Percentiles rank a stretch among this genome's conserved stretches.
phyloP scores from a whole-genome alignment of 345 rosid species.

The Eucalyptus cloeziana region DNA sequence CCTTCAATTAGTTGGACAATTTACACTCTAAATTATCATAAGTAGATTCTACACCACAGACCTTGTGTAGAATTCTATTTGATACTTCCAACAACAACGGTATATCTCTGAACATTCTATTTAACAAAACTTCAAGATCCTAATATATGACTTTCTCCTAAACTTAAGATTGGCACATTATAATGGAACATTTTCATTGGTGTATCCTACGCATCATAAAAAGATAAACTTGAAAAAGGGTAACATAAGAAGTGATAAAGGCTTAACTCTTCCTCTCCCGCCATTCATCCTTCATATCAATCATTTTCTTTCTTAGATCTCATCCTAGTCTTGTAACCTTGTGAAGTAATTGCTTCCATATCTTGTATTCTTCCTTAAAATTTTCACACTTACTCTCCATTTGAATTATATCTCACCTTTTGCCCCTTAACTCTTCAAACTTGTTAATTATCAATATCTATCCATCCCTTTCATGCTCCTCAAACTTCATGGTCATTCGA shows the following conservation, averaged over 20 bases:
- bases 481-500: neutral
- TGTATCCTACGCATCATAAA: neutral
- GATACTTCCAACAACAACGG: accelerated
- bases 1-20: neutral
- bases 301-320: neutral
- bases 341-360: neutral
- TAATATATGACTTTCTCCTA: neutral
- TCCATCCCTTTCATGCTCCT: neutral
- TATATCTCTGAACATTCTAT: neutral
- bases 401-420: neutral
- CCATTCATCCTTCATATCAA: neutral
- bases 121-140: no score
- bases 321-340: neutral
- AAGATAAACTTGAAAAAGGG: neutral
- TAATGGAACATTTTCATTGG: no score
- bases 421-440: neutral
- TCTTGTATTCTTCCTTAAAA: neutral
- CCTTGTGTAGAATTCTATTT: neutral
- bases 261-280: neutral
- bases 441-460: no score
- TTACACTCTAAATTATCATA: neutral
- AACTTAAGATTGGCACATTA: no score
- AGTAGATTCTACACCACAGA: neutral
- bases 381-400: neutral
- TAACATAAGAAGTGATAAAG: neutral